Base-by-base conservation (phyloP, 805 yeast genomes). In the Candida pseudofarinosa region DNA sequence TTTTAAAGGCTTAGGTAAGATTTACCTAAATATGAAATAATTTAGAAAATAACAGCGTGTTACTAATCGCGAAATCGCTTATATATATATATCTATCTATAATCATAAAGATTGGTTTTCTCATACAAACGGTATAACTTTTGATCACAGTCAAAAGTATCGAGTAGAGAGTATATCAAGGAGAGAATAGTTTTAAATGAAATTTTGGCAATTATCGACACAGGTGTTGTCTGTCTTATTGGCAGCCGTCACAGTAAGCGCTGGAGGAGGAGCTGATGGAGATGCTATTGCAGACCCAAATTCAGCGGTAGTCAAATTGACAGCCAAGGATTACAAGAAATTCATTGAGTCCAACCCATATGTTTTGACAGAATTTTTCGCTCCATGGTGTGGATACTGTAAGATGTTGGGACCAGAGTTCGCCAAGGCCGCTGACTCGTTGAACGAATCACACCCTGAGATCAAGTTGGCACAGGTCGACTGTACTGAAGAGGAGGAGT, bases 301-400 rank as follows among this genome's bases (percentile, higher is more conserved):
- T 59, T 85, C 96, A 35, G 93, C 90, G 28, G 98, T 91, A 38
- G 88, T 88, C 52, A 81, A 85, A 62, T 77, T 91, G 50, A 78
- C 85, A 32, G 67, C 81, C 16, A 81, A 74, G 32, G 76, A 76
- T 45, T 91, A 87, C 62, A 76, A 77, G 44, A 63, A 73, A 13
- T 88, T 86, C 64, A 66, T 91, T 50, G 65, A 69, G 38, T 79
- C 75, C 43, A 85, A 90, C 70, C 85, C 88, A 30, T 73, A 90
- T 52, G 95, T 88, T 17, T 69, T 88, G 48, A 85, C 91, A 16
- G 95, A 88, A 67, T 88, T 88, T 67, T 88, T 83, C 63, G 96
- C 96, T 14, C 95, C 97, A 62, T 91, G 98, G 97, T 90, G 97
- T 75, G 97, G 97, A 14, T 93, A 90, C 71, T 90, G 97, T 76